Evolutionary conservation across 1,139 yeast species (phyloP), one percentile per base, ranked within the genome.

Genomic region (Magnusiomyces suaveolens): DNA sequence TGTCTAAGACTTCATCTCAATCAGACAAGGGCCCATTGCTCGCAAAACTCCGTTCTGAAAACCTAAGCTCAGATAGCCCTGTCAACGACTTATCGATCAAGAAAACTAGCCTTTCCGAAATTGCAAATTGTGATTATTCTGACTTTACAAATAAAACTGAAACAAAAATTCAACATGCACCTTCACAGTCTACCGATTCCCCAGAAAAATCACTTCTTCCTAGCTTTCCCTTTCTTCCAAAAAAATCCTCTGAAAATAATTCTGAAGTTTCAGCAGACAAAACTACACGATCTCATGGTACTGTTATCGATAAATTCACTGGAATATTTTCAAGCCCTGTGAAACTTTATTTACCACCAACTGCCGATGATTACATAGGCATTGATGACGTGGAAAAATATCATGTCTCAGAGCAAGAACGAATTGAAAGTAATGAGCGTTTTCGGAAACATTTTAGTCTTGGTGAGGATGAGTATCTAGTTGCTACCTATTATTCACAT

Each of bases 401-500:
- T 62, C 77, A 74, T 58, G 79, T 82, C 0, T 66, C 75, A 8
- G 71, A 66, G 1, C 71, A 71, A 3, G 78, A 76, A 25, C 70
- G 82, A 50, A 68, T 65, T 1, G 69, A 68, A 51, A n/a, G 80
- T 80, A 36, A 77, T 74, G 55, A 67, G 24, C 73, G 87, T 56
- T 90, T 83, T 66, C 75, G 80, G 54, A 66, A 71, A 1, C 86
- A 83, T 63, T 90, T 90, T 63, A 80, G 92, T 0, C 70, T 88
- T 14, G 73, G 77, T 1, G 69, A 74, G 1, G 81, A 79, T 49
- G 81, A 79, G 50, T 66, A 67, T 6, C 72, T 90, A 54, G 69
- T 83, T 0, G 83, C 95, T 0, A 76, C 88, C 0, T 90, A 87
- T 64, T 83, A 80, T 63, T 78, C 86, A 6, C 87, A 87, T 67